Percentiles rank a stretch among this genome's conserved stretches.
These are phyloP conservation scores for Phialocephala sp. DNA, from an alignment of 2,329 filamentous ascomycete genomes.

Conservation along the genomic window DNA sequence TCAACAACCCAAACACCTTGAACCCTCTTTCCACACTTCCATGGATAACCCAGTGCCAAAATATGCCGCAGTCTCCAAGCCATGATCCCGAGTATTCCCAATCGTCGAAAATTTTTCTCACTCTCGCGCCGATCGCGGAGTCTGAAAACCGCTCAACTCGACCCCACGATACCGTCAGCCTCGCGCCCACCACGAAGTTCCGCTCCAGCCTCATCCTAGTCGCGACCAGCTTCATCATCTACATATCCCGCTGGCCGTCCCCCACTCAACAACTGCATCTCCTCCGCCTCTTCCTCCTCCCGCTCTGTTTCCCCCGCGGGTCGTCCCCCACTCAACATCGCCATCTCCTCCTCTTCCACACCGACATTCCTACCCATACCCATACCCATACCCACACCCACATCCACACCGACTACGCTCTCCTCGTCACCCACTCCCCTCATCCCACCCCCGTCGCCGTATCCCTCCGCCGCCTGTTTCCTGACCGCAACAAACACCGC, in stretches of 20 bases:
- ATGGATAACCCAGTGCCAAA: neutral
- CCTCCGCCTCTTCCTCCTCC: neutral
- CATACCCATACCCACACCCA: neutral
- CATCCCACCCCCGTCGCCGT: slow-evolving; percentile 30
- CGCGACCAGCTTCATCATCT: neutral
- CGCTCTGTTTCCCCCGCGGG: neutral
- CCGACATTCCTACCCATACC: too few species aligned
- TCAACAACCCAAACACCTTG: neutral
- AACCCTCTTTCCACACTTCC: neutral
- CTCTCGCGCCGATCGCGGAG: neutral
- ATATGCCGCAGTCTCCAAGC: neutral
- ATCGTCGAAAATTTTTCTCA: neutral
- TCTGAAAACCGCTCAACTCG: neutral
- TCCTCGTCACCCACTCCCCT: slow-evolving; percentile 23
- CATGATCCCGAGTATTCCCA: neutral
- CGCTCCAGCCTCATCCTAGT: neutral
- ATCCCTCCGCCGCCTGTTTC: slow-evolving; percentile 20
- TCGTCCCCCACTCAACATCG: neutral
- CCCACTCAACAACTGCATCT: neutral
- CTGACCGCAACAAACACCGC: slow-evolving; percentile 66
- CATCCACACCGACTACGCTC: neutral
- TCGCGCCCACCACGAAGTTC: neutral
- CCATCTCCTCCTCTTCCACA: slow-evolving; percentile 12
- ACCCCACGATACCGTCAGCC: slow-evolving; percentile 7
- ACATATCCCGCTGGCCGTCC: neutral